Conservation (phyloP, 2,329 filamentous ascomycete species). For the Zasmidium cellare region DNA sequence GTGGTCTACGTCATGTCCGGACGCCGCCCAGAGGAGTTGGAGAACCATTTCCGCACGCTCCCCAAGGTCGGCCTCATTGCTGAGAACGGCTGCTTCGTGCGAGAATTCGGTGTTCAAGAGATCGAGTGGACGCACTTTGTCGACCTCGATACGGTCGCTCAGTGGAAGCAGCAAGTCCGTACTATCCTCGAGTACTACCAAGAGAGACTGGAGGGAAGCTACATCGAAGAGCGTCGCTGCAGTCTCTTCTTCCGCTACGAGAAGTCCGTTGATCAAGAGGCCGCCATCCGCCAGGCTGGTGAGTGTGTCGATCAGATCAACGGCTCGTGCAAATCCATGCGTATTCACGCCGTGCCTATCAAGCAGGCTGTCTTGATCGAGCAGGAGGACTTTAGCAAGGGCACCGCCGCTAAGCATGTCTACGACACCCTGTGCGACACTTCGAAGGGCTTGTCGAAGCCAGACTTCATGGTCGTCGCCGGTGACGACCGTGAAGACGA, state of each 20-base stretch:
- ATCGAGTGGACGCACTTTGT: slow-evolving; percentile 77
- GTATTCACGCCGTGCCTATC: slow-evolving; percentile 78
- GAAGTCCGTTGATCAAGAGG: slow-evolving; percentile 72
- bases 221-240: slow-evolving; percentile 88
- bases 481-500: slow-evolving; percentile 94
- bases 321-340: slow-evolving; percentile 80
- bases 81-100: slow-evolving; percentile 91
- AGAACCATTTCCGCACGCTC: slow-evolving; percentile 79
- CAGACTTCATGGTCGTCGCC: slow-evolving; percentile 86
- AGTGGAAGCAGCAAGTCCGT: slow-evolving; percentile 82
- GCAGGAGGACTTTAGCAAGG: slow-evolving; percentile 83
- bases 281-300: slow-evolving; percentile 75
- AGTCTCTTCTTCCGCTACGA: slow-evolving; percentile 90
- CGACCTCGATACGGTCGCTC: slow-evolving; percentile 66
- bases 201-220: slow-evolving; percentile 83
- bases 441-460: slow-evolving; percentile 34
- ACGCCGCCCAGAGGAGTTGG: slow-evolving; percentile 81
- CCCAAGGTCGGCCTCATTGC: slow-evolving; percentile 85
- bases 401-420: slow-evolving; percentile 74
- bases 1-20: slow-evolving; percentile 93
- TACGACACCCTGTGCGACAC: slow-evolving; percentile 51
- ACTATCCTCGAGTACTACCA: slow-evolving; percentile 85
- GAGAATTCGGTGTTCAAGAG: slow-evolving; percentile 57
- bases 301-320: slow-evolving; percentile 96
- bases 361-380: slow-evolving; percentile 80